Conservation (phyloP, 2,329 filamentous ascomycete genomes). For the Fusarium oxysporum region DNA sequence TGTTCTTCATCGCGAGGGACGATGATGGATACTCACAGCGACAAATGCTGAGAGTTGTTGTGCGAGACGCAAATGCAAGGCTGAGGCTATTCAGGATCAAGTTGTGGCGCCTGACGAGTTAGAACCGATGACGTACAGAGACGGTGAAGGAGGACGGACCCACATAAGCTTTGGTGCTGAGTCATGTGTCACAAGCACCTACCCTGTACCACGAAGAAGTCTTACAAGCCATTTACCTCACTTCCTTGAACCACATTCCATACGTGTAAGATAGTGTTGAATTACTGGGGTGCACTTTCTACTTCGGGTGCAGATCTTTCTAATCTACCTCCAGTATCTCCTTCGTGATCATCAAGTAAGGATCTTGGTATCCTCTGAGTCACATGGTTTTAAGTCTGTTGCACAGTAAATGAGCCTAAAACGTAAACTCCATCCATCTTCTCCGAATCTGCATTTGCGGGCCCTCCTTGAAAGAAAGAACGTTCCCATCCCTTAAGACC, state of each 20-base stretch:
- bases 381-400: background rate
- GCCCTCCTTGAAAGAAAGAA: background rate
- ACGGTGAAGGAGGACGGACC: constrained; percentile 17
- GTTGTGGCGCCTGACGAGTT: constrained; percentile 27
- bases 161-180: constrained; percentile 20
- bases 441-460: background rate
- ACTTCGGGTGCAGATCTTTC: background rate
- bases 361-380: background rate
- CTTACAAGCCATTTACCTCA: background rate
- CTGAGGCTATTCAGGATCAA: constrained; percentile 23
- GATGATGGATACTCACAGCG: constrained; percentile 8
- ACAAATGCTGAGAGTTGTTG: constrained; percentile 15
- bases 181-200: background rate
- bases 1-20: constrained; percentile 11
- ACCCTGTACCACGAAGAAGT: background rate
- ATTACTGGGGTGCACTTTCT: background rate
- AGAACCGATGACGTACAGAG: constrained; percentile 32
- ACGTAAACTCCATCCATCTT: background rate
- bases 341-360: background rate
- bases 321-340: background rate
- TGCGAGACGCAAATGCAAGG: constrained; percentile 36
- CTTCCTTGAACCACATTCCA: background rate
- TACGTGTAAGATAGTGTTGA: background rate
- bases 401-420: no score
- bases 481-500: background rate